Evolutionary conservation across 2,329 filamentous ascomycete species (phyloP).

Genomic region (Fusarium sp.): DNA sequence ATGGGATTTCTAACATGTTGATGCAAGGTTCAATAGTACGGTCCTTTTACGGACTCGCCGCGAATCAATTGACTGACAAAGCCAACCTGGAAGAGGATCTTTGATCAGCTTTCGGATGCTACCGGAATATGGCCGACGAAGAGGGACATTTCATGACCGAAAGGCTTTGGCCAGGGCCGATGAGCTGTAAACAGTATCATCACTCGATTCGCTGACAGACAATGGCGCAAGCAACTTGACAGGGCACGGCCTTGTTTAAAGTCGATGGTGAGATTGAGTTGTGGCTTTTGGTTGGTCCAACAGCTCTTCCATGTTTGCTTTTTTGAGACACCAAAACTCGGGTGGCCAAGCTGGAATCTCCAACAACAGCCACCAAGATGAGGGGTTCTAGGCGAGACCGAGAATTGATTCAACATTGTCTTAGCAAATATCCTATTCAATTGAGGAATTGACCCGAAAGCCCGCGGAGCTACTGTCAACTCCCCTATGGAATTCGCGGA

Average conservation of each 20-base stretch:
- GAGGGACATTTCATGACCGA: constrained; percentile 9
- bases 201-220: constrained; percentile 26
- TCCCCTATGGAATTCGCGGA: constrained; percentile 2
- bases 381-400: constrained; percentile 33
- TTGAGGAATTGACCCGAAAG: constrained; percentile 4
- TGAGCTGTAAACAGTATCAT: constrained; percentile 21
- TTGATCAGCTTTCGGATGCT: constrained; percentile 23
- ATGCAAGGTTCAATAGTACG: constrained; percentile 7
- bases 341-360: constrained; percentile 35
- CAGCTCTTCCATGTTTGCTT: constrained; percentile 43
- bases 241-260: constrained; percentile 40
- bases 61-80: constrained; percentile 1
- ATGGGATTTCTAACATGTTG: constrained; percentile 20
- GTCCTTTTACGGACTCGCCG: not conserved
- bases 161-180: constrained; percentile 9
- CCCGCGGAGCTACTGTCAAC: constrained; percentile 6
- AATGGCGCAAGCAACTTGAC: constrained; percentile 33
- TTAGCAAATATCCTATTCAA: not conserved
- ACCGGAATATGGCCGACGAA: constrained; percentile 23
- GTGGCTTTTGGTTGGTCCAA: constrained; percentile 36
- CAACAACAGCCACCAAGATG: constrained; percentile 28
- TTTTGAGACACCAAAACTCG: constrained; percentile 35
- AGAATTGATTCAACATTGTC: constrained; percentile 20
- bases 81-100: not conserved
- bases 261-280: constrained; percentile 26